Conservation (phyloP, 2,329 filamentous ascomycete genomes). For the Fusarium sp. region DNA sequence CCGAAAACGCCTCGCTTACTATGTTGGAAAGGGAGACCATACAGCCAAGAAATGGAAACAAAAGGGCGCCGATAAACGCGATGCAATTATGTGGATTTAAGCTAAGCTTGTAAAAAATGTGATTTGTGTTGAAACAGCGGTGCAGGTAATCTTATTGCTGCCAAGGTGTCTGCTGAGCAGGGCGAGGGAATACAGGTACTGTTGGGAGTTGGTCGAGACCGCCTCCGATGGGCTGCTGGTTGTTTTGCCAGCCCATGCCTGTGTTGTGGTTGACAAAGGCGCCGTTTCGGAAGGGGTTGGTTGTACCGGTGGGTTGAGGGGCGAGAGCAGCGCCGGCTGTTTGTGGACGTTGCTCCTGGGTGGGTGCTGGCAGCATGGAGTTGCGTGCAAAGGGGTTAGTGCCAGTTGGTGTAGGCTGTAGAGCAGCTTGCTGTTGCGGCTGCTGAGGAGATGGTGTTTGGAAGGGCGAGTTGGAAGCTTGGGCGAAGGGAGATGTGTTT, state of each 20-base stretch:
- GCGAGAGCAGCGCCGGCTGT: conserved; percentile 64
- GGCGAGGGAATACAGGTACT: conserved; percentile 86
- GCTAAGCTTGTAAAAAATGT: conserved; percentile 2
- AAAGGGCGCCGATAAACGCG: conserved; percentile 16
- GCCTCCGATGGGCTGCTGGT: conserved; percentile 82
- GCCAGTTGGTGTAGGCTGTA: conserved; percentile 64
- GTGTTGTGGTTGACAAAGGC: conserved; percentile 90
- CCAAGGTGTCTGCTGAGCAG: conserved; percentile 72
- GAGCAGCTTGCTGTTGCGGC: conserved; percentile 44
- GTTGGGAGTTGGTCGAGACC: conserved; percentile 83
- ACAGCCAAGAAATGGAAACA: conserved; percentile 34
- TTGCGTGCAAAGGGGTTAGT: conserved; percentile 69
- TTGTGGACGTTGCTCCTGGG: conserved; percentile 57
- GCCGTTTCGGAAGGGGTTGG: conserved; percentile 94
- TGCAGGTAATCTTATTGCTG: conserved; percentile 56
- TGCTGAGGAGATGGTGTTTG: conserved; percentile 54
- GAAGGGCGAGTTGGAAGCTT: conserved; percentile 56
- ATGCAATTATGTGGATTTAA: conserved; percentile 13
- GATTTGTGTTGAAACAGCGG: neutral
- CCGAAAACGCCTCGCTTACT: conserved; percentile 50
- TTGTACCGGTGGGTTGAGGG: conserved; percentile 85
- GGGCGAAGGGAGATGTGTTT: conserved; percentile 49
- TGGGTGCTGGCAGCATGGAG: conserved; percentile 46
- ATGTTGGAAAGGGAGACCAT: conserved; percentile 42
- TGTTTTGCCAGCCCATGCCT: conserved; percentile 88